Evolutionary conservation across 768 basidiomycete genomes (phyloP).

Genomic region (Rhodosporidiobolus odoratus): DNA sequence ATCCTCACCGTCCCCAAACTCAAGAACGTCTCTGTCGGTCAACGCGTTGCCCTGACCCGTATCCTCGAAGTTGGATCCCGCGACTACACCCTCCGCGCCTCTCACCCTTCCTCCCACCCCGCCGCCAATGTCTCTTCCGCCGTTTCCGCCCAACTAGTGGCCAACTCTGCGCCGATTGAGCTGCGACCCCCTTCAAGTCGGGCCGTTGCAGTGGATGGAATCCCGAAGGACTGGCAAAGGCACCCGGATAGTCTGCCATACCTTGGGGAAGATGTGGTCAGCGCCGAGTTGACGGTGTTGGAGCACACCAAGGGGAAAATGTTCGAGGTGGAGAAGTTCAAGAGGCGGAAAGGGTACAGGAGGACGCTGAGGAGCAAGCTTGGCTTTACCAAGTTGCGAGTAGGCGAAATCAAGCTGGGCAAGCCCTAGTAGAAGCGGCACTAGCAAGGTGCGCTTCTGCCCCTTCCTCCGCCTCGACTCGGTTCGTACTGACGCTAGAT

Average conservation of each 20-base stretch:
- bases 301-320: slow-evolving; percentile 94
- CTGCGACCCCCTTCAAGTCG: slow-evolving; percentile 4
- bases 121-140: background rate
- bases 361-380: slow-evolving; percentile 91
- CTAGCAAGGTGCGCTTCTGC: background rate
- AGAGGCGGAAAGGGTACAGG: slow-evolving; percentile 95
- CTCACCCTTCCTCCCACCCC: background rate
- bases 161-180: background rate
- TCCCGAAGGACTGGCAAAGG: slow-evolving; percentile 38
- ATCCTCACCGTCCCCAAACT: slow-evolving; percentile 88
- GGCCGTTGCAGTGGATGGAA: slow-evolving; percentile 20
- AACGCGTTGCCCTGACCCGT: slow-evolving; percentile 71
- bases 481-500: background rate
- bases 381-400: slow-evolving; percentile 86
- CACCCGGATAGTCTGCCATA: slow-evolving; percentile 56
- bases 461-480: background rate
- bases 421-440: background rate
- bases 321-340: slow-evolving; percentile 91
- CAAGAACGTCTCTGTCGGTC: slow-evolving; percentile 76
- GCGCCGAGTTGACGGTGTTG: slow-evolving; percentile 81
- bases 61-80: slow-evolving; percentile 93
- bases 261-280: slow-evolving; percentile 62
- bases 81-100: slow-evolving; percentile 74
- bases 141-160: background rate
- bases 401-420: slow-evolving; percentile 67